phyloP scores from a whole-genome alignment of 352 stramenopile species.

The Pythium utonaiense region DNA sequence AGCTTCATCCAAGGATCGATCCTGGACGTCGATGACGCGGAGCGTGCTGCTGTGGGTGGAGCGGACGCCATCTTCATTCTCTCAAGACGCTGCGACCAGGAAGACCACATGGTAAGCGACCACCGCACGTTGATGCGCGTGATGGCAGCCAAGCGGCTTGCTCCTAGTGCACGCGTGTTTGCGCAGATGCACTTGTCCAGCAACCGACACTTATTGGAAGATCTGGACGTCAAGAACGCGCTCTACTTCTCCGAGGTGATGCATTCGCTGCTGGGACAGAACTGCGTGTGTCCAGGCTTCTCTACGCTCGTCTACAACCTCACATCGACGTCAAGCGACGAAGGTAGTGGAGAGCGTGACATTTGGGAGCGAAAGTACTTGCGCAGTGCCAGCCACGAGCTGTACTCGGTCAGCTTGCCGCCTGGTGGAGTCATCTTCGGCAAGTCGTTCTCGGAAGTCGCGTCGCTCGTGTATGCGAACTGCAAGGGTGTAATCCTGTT shows the following conservation, averaged over 20 bases:
- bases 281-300: slow-evolving; percentile 83
- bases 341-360: slow-evolving; percentile 24
- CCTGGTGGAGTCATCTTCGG: slow-evolving; percentile 45
- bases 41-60: slow-evolving; percentile 55
- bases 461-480: slow-evolving; percentile 69
- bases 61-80: slow-evolving; percentile 83
- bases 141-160: slow-evolving; percentile 64
- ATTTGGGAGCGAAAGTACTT: slow-evolving; percentile 73
- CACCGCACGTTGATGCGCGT: slow-evolving; percentile 81
- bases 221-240: slow-evolving; percentile 74
- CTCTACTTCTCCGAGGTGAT: slow-evolving; percentile 80
- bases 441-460: slow-evolving; percentile 78
- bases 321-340: slow-evolving; percentile 76
- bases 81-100: slow-evolving; percentile 52
- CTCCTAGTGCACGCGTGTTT: slow-evolving; percentile 49
- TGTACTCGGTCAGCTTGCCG: slow-evolving; percentile 73
- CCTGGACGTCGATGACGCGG: slow-evolving; percentile 72
- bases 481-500: slow-evolving; percentile 80
- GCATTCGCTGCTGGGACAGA: slow-evolving; percentile 77
- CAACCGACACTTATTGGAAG: slow-evolving; percentile 70
- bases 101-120: slow-evolving; percentile 68
- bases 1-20: slow-evolving; percentile 80
- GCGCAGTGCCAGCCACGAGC: slow-evolving; percentile 67
- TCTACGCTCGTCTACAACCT: slow-evolving; percentile 88
- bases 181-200: slow-evolving; percentile 77